Evolutionary conservation across 768 basidiomycete genomes (phyloP), one percentile per base, ranked within the genome.

Genomic region (Leccinum variicolor): DNA sequence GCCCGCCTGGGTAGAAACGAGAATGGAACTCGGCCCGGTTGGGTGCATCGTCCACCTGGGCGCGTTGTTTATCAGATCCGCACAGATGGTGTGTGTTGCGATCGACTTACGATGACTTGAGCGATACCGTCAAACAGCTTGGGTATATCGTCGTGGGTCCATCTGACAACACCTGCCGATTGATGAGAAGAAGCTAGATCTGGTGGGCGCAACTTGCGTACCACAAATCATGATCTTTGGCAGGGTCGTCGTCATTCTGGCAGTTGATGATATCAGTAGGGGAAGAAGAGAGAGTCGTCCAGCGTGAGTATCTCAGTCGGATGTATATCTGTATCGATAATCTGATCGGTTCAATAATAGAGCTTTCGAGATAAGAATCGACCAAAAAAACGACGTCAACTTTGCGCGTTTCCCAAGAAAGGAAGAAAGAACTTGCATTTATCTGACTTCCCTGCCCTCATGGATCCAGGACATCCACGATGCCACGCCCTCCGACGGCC

Each of bases 71-170:
- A 46, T 21, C 3, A 41, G n/a, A n/a, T 41, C 39, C 39, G 0
- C n/a, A n/a, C 9, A 41, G 17, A 4, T n/a, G 23, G 4, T n/a
- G 15, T 8, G 4, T n/a, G 25, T 8, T 17, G 25, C 5, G 28
- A 41, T 47, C 9, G 28, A 79, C 90, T 67, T 69, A 93, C 92
- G 50, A 93, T 76, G 28, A 94, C 79, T 57, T 93, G 85, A 21
- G 90, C 85, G 59, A 90, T 81, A 43, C 79, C 75, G 1, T 79
- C 81, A 43, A 92, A 81, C 49, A 92, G 75, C 45, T 77, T 69
- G 56, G 81, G 74, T 26, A 85, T 76, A 64, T 92, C 90, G 31
- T 89, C 80, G 54, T 88, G 81, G 0, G 89, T 89, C 90, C 90
- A 93, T 34, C 85, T 82, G 55, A 90, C 83, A 55, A 78, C 76